Evolutionary conservation across 2,329 filamentous ascomycete species (phyloP), one percentile per base, ranked within the genome.

Genomic region (Paecilomyces sp.): DNA sequence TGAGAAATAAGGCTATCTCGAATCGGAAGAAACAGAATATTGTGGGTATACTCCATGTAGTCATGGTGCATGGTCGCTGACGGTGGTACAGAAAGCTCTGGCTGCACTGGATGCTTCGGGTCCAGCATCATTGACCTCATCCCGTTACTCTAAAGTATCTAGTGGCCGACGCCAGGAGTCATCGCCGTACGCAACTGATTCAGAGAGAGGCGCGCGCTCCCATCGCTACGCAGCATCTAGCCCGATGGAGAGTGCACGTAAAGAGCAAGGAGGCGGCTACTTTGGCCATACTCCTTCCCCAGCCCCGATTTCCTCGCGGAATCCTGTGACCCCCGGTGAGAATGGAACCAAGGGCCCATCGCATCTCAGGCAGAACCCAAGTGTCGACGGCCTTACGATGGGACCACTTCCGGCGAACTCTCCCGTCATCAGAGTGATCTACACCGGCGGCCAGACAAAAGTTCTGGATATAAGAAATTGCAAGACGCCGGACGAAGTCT

Each of bases 381-480:
- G 91, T 74, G 83, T 93, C 70, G 92, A 97, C 74, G 88, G 88
- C 63, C 88, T 91, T 66, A 87, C 93, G 64, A 94, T 93, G 83
- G 90, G 91, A 65, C 88, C 89, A 61, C 79, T 97, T 69, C 92
- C 92, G 60, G 84, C 88, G 64, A 90, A 92, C 74, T 91, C 95
- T 73, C 89, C 92, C 61, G 86, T 96, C 62, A 96, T 97, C 64
- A 86, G 92, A 63, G 91, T 97, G 66, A 96, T 97, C 70, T 96
- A 90, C 65, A 94, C 92, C 55, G 91, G 88, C 63, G 94, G 92
- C 57, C 87, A 92, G 62, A 96, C 92, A 55, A 96, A 96, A 70
- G 92, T 97, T 25, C 87, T 99, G 70, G 94, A 94, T 74, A 92
- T 97, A 65, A 89, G 91, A 64, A 90, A 90, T 64, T 97, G 92